phyloP scores from a whole-genome alignment of 345 rosid genomes.

The Salix udensis region DNA sequence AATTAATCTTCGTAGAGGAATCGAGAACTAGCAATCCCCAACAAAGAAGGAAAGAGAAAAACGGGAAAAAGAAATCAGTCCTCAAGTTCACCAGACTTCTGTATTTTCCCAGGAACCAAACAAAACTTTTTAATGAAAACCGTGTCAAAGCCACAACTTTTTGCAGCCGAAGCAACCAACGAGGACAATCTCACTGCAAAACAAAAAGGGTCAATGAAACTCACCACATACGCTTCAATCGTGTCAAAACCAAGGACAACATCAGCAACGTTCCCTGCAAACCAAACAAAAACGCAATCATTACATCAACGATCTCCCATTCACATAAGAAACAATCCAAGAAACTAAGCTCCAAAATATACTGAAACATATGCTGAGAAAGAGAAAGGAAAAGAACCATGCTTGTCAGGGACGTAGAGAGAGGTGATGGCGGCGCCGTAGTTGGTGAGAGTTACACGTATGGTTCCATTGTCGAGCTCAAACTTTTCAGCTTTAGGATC shows the following conservation, averaged over 20 bases:
- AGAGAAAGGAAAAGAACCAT: constrained; percentile 37
- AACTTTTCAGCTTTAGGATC: background rate
- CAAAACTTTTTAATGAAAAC: background rate
- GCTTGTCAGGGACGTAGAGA: constrained; percentile 62
- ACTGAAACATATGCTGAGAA: background rate
- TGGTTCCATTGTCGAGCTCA: constrained; percentile 17
- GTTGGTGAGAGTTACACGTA: background rate
- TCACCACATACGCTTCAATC: constrained; percentile 71
- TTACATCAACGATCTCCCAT: background rate
- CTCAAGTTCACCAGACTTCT: background rate
- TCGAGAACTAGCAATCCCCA: background rate
- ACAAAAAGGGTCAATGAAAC: background rate
- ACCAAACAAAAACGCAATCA: background rate
- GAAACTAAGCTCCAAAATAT: background rate
- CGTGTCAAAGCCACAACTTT: background rate
- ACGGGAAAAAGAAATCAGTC: background rate
- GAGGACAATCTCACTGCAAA: background rate
- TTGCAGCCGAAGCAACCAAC: background rate
- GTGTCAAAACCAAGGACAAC: constrained; percentile 85
- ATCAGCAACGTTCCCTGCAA: constrained; percentile 62
- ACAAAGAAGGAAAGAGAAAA: background rate
- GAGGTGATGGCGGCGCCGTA: constrained; percentile 44
- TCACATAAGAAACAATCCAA: background rate
- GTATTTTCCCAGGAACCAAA: background rate
- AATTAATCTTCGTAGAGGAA: background rate